Conservation (phyloP, 129 eudicot genomes). For the Heracleum sosnowskyi region DNA sequence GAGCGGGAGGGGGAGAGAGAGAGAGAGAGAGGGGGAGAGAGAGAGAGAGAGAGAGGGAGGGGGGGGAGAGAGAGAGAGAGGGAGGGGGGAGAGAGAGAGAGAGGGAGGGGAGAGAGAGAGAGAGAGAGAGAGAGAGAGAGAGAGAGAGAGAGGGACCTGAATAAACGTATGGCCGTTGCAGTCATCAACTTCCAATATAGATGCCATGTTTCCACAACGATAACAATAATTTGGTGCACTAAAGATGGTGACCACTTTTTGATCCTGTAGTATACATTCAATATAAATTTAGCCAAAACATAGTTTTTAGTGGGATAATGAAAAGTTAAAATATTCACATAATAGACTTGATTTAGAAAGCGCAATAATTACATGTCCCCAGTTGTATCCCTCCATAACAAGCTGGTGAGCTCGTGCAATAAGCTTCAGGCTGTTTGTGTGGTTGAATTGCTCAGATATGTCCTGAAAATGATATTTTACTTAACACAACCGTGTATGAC, state of each 20-base stretch:
- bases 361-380: conserved; percentile 64
- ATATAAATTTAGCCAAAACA: conserved; percentile 1
- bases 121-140: conserved; percentile 5
- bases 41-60: too few species aligned
- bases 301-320: neutral
- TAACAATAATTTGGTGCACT: conserved; percentile 97
- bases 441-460: conserved; percentile 90
- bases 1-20: too few species aligned
- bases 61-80: too few species aligned
- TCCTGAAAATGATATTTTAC: conserved; percentile 36
- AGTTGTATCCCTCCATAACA: conserved; percentile 97
- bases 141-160: conserved; percentile 41
- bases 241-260: conserved; percentile 90
- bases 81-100: too few species aligned
- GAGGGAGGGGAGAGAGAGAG: conserved; percentile 4
- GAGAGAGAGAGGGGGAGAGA: too few species aligned
- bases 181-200: conserved; percentile 92
- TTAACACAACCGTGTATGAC: neutral
- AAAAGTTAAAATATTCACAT: neutral
- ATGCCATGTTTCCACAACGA: conserved; percentile 97
- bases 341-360: neutral
- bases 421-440: conserved; percentile 75
- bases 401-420: conserved; percentile 96
- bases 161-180: conserved; percentile 83
- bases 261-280: conserved; percentile 45